phyloP scores from a whole-genome alignment of 1,284 basidiomycete genomes.

The Moniliophthora roreri region DNA sequence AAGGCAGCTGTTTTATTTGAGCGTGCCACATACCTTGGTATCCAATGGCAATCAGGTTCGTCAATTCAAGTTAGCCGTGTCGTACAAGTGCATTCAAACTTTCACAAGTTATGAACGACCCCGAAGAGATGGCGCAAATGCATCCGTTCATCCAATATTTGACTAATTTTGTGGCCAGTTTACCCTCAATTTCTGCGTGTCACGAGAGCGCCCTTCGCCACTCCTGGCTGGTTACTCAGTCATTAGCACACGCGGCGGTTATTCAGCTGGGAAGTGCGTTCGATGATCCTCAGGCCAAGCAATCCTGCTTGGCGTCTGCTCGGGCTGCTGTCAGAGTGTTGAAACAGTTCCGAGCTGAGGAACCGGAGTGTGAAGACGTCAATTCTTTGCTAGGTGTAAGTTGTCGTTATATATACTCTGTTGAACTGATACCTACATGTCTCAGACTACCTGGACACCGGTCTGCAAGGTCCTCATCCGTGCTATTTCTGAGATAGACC shows the following conservation, averaged over 20 bases:
- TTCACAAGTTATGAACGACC: slow-evolving; percentile 19
- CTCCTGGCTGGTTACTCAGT: slow-evolving; percentile 20
- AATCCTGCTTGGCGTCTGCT: slow-evolving; percentile 27
- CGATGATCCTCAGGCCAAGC: slow-evolving; percentile 27
- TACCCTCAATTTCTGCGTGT: no score
- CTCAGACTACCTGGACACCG: slow-evolving; percentile 26
- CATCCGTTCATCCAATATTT: no score
- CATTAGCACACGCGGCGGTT: slow-evolving; percentile 32
- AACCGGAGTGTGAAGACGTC: slow-evolving; percentile 7
- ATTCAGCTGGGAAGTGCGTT: slow-evolving; percentile 33
- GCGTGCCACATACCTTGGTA: slow-evolving; percentile 26
- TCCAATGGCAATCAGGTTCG: slow-evolving; percentile 27
- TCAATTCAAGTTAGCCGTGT: slow-evolving; percentile 1
- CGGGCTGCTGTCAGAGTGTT: slow-evolving; percentile 19
- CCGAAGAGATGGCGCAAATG: neutral
- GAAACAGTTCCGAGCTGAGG: slow-evolving; percentile 3
- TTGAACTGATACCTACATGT: neutral
- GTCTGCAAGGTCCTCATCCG: slow-evolving; percentile 23
- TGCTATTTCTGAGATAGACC: slow-evolving; percentile 16
- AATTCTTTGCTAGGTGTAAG: slow-evolving; percentile 28
- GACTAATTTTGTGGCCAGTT: no score
- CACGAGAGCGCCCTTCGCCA: no score
- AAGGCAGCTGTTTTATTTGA: slow-evolving; percentile 34
- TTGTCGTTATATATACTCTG: neutral
- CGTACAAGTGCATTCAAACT: neutral